Percentiles rank a stretch among this genome's conserved stretches.
Evolutionary conservation across 176 grass and related monocot genomes (phyloP).

Genomic region (Oryza australiensis): DNA sequence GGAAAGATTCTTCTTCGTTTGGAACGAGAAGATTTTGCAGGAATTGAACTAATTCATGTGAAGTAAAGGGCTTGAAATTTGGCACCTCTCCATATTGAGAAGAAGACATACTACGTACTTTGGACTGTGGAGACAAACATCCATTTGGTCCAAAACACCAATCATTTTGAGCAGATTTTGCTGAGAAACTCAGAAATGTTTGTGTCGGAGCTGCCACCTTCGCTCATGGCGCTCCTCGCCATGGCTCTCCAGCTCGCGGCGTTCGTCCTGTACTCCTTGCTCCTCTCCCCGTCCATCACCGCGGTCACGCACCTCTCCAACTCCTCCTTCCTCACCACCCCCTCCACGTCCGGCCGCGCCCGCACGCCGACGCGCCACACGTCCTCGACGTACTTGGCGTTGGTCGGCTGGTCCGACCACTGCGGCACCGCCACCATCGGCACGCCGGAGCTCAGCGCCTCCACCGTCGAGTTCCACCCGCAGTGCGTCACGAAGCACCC

Average conservation of each 20-base stretch:
- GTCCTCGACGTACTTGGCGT: slow-evolving; percentile 65
- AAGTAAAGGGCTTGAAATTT: too few species aligned
- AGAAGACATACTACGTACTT: too few species aligned
- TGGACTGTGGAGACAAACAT: too few species aligned
- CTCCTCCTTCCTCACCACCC: slow-evolving; percentile 8
- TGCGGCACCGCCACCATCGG: slow-evolving; percentile 49
- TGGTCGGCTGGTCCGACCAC: slow-evolving; percentile 64
- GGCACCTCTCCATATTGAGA: too few species aligned
- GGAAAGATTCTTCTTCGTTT: too few species aligned
- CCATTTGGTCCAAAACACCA: too few species aligned
- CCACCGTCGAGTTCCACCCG: slow-evolving; percentile 69
- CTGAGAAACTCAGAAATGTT: slow-evolving; percentile 30
- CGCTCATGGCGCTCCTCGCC: slow-evolving; percentile 38
- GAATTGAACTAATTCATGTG: too few species aligned
- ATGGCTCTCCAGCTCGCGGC: slow-evolving; percentile 32
- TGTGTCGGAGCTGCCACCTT: slow-evolving; percentile 47
- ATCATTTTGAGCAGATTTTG: too few species aligned
- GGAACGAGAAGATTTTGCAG: too few species aligned
- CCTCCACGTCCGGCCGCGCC: neutral
- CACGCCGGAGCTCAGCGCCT: slow-evolving; percentile 26
- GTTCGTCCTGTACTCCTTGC: slow-evolving; percentile 34
- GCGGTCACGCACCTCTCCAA: slow-evolving; percentile 16
- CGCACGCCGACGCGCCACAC: slow-evolving; percentile 59
- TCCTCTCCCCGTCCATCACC: slow-evolving; percentile 30
- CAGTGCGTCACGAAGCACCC: slow-evolving; percentile 80